Base-by-base conservation (phyloP, 1,284 basidiomycete genomes). In the Boletus semigastroideus region DNA sequence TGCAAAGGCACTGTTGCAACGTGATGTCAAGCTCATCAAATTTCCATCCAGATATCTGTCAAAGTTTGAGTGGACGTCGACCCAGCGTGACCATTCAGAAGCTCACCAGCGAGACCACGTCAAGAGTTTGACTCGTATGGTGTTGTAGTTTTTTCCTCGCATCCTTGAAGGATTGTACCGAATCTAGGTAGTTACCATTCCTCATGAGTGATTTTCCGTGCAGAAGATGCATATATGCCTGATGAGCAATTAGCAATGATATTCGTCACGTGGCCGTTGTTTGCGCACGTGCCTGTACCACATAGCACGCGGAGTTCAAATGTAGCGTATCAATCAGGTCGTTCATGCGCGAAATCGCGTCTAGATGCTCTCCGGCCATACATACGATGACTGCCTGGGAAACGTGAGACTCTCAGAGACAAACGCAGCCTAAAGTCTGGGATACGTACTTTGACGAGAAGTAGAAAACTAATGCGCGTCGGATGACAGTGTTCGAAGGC, bases 11-110 rank as follows among this genome's bases (percentile, higher is more conserved):
- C 1, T 31, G 33, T n/a, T 7, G 42, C 13, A 46, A 36, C 1
- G 5, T 52, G 27, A 59, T 16, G 6, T n/a, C 14, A 5, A 56
- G 40, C 22, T 36, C 14, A 16, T 54, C 39, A 39, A 58, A 58
- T 4, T 39, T 47, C 56, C 57, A 51, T 5, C 53, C 47, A 1
- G 43, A 33, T n/a, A 56, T 48, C 48, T 59, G 28, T 28, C 11
- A n/a, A 13, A 25, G 1, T 4, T 36, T 7, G 37, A 20, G 19
- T 5, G 19, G 12, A 19, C 12, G 13, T 2, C 7, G 17, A 20
- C 5, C 1, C 33, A 13, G 13, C 1, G 17, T 11, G 10, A 6
- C 2, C 5, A 13, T 1, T 1, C n/a, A 3, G 0, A n/a, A 20
- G 20, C 17, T n/a, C 13, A 48, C 57, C 33, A 49, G 4, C 1